phyloP scores from a whole-genome alignment of 805 yeast genomes.

The Diddensiella santjacobensis region DNA sequence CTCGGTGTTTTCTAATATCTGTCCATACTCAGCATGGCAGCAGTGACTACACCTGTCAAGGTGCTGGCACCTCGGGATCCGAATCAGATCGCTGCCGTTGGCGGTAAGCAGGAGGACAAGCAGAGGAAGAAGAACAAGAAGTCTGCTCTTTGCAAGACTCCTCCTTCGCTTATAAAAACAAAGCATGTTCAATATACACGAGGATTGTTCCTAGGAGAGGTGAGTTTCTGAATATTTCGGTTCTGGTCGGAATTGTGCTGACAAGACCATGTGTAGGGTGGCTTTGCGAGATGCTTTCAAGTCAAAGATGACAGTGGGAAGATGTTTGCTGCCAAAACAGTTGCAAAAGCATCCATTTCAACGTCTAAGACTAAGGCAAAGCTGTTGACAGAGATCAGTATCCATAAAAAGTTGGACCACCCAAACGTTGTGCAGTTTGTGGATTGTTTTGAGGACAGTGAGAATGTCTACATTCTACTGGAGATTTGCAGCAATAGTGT shows the following conservation, averaged over 20 bases:
- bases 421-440: slow-evolving; percentile 86
- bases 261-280: slow-evolving; percentile 49
- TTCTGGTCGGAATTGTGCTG: no score
- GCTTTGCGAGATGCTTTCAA: slow-evolving; percentile 97
- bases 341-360: slow-evolving; percentile 90
- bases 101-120: not conserved
- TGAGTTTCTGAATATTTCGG: no score
- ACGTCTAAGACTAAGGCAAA: slow-evolving; percentile 78
- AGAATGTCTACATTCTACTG: slow-evolving; percentile 84
- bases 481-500: slow-evolving; percentile 81
- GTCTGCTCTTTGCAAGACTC: slow-evolving; percentile 90
- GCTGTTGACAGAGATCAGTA: slow-evolving; percentile 88
- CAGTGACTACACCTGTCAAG: slow-evolving; percentile 13
- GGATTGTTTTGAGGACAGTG: slow-evolving; percentile 96
- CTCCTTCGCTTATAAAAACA: slow-evolving; percentile 88
- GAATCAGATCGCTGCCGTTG: slow-evolving; percentile 7
- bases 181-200: slow-evolving; percentile 83
- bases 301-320: slow-evolving; percentile 84
- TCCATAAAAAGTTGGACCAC: slow-evolving; percentile 86
- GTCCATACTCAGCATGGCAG: slow-evolving; percentile 2
- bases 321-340: slow-evolving; percentile 93
- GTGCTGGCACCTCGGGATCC: slow-evolving; percentile 15
- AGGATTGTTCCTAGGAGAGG: slow-evolving; percentile 84
- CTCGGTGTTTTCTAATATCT: no score
- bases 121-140: slow-evolving; percentile 80